Evolutionary conservation across 148 eudicot genomes (phyloP), one percentile per base, ranked within the genome.

Genomic region (Persicaria maculosa): DNA sequence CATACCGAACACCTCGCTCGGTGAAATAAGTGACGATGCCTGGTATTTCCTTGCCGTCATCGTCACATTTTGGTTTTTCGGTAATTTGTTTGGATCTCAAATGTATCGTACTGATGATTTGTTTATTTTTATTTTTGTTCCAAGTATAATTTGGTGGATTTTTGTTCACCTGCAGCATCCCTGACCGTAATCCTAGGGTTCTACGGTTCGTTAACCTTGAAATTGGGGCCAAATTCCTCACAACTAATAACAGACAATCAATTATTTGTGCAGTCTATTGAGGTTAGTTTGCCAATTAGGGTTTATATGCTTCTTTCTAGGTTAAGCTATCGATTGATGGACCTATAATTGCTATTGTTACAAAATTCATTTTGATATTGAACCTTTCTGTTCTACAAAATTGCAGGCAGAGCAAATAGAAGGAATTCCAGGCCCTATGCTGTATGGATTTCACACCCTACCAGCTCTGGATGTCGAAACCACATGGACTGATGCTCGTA

Each of bases 391-490:
- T 44, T 64, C 12, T 69, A 22, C 25, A 50, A 3, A 74, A 62
- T 7, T 62, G 47, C 80, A 93, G 97, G 88, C 78, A 47, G 80
- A 84, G 57, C 81, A 79, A 78, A 31, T 76, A 55, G 81, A 75
- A 72, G 84, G 77, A 67, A 75, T 31, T 2, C 50, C 79, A 15
- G 88, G 92, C 36, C 80, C 84, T 14, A 81, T 83, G 84, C 81
- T 93, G 25, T 91, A 89, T 77, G 97, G 97, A 45, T 89, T 93
- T 61, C 77, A 86, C 46, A 68, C 77, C 54, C 47, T 48, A 68
- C 98, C 98, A 73, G 73, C 88, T 44, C 88, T 91, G 68, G 86
- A 91, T 80, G 80, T 83, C n/a, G 76, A 74, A 74, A 59, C 82
- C 46, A 74, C 78, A 50, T 93, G 93, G 93, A 84, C 81, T 16